A percentile compares a stretch with the other conserved stretches of the same genome.
Evolutionary conservation across 176 grass and related monocot genomes (phyloP).

Genomic region (Oropetium thomaeum): DNA sequence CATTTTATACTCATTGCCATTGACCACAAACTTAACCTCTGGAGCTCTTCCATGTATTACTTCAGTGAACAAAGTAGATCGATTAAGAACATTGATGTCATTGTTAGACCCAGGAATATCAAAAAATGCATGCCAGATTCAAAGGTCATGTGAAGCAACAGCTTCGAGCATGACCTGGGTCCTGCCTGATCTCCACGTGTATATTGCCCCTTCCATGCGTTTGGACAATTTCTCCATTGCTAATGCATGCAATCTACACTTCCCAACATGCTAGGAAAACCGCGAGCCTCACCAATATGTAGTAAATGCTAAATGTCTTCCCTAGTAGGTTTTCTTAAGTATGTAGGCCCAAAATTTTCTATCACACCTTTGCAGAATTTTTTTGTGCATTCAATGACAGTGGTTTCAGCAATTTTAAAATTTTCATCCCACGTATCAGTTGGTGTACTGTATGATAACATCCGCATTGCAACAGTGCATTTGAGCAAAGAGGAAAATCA

Average conservation of each 20-base stretch:
- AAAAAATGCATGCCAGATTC: conserved; percentile 6
- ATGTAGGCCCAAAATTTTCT: neutral
- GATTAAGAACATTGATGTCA: too few relatives aligned
- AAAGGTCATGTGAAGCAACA: neutral
- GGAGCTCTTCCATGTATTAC: neutral
- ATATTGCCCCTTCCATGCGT: neutral
- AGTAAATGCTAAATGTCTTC: neutral
- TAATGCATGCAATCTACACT: conserved; percentile 14
- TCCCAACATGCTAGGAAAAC: neutral
- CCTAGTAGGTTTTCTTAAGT: neutral
- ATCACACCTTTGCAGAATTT: too few relatives aligned
- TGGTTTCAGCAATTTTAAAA: too few relatives aligned
- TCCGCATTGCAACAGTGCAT: too few relatives aligned
- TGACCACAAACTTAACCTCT: neutral
- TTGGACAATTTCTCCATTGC: neutral
- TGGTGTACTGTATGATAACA: too few relatives aligned
- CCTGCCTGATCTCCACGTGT: neutral
- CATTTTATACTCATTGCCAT: neutral
- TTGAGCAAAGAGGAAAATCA: too few relatives aligned
- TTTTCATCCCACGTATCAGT: too few relatives aligned
- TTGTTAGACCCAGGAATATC: too few relatives aligned
- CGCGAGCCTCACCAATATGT: neutral
- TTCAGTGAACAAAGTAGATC: neutral
- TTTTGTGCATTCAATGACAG: too few relatives aligned
- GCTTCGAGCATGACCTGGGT: neutral